phyloP scores from a whole-genome alignment of 1,284 basidiomycete genomes.

The Ganoderma sinense region DNA sequence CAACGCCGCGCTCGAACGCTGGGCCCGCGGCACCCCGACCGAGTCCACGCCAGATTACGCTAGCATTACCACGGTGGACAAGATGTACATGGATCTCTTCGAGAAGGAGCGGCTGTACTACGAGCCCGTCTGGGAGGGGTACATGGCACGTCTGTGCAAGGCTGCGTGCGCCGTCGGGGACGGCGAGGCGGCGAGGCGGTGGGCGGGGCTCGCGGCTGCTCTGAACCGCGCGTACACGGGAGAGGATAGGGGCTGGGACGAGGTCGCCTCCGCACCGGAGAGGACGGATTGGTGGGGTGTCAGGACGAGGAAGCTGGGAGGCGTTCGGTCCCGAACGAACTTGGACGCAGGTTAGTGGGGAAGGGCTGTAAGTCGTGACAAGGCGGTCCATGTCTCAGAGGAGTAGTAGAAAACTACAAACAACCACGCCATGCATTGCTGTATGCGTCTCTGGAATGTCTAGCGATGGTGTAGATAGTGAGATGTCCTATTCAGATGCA shows the following conservation, averaged over 20 bases:
- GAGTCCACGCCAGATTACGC: constrained; percentile 15
- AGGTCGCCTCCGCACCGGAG: constrained; percentile 26
- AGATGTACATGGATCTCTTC: constrained; percentile 21
- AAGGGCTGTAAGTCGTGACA: too few relatives aligned
- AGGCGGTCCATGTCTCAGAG: too few relatives aligned
- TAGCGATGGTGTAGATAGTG: background rate
- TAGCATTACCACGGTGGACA: constrained; percentile 16
- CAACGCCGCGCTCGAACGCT: constrained; percentile 22
- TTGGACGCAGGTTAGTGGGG: too few relatives aligned
- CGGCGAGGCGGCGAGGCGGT: constrained; percentile 20
- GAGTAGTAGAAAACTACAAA: too few relatives aligned
- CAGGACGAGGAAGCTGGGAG: background rate
- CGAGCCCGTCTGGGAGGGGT: constrained; percentile 26
- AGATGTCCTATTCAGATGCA: background rate
- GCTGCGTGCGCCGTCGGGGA: constrained; percentile 31
- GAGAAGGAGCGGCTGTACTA: constrained; percentile 25
- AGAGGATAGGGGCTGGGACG: constrained; percentile 25
- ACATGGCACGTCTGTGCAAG: constrained; percentile 23
- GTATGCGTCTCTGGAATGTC: background rate
- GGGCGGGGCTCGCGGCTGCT: constrained; percentile 22
- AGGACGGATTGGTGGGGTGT: constrained; percentile 29
- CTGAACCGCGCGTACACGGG: constrained; percentile 23
- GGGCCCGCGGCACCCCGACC: constrained; percentile 13
- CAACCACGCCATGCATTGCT: too few relatives aligned
- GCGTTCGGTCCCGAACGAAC: background rate